phyloP scores from a whole-genome alignment of 768 basidiomycete species.

The Naematelia aurantialba region DNA sequence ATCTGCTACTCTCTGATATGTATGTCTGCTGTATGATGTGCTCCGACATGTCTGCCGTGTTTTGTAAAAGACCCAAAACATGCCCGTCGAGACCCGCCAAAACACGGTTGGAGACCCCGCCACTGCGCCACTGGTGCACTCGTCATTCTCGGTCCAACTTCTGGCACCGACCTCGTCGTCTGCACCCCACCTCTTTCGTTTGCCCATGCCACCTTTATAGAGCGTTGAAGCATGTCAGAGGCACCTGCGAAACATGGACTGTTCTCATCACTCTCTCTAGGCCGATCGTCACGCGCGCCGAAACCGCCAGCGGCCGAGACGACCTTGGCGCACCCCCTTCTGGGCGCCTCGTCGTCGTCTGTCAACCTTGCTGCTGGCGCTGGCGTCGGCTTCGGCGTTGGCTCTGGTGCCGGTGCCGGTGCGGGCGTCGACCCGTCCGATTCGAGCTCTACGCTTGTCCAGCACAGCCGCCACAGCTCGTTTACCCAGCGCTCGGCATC shows the following conservation, averaged over 20 bases:
- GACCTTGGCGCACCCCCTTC: slow-evolving; percentile 38
- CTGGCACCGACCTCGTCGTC: too few species aligned
- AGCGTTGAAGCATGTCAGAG: neutral
- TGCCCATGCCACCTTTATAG: neutral
- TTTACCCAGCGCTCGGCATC: neutral
- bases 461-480: neutral
- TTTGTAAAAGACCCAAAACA: too few species aligned
- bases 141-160: too few species aligned
- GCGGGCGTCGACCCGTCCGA: neutral
- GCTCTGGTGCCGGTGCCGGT: too few species aligned
- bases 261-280: slow-evolving; percentile 40
- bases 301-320: slow-evolving; percentile 21
- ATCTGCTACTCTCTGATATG: too few species aligned
- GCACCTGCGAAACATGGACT: slow-evolving; percentile 15
- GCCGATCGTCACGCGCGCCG: slow-evolving; percentile 23
- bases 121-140: too few species aligned
- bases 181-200: neutral
- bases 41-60: too few species aligned
- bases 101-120: too few species aligned
- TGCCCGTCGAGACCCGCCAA: too few species aligned
- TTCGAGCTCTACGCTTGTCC: neutral
- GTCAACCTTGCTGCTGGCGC: slow-evolving; percentile 22
- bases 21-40: too few species aligned
- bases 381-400: too few species aligned
- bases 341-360: slow-evolving; percentile 35